phyloP scores from a whole-genome alignment of 1,284 basidiomycete species.

The Hemileia vastatrix region DNA sequence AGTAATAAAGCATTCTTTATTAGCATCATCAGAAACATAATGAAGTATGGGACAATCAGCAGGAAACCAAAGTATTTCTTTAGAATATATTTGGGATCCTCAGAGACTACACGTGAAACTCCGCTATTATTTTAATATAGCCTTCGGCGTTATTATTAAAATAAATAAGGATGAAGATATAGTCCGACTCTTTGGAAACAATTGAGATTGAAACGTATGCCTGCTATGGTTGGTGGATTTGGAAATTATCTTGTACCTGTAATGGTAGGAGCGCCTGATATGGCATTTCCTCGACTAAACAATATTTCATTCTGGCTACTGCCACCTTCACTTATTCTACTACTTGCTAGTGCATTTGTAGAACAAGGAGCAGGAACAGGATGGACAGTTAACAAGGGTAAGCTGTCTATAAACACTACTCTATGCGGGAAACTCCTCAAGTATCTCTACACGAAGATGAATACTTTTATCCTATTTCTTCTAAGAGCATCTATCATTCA shows the following conservation, averaged over 20 bases:
- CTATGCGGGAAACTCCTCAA: too few species aligned
- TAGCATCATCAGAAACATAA: conserved; percentile 21
- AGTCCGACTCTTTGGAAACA: conserved; percentile 26
- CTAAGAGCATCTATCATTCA: conserved; percentile 23
- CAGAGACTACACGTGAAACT: conserved; percentile 25
- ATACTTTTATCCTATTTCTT: too few species aligned
- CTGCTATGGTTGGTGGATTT: conserved; percentile 35
- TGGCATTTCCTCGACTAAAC: conserved; percentile 36
- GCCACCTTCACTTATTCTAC: conserved; percentile 32
- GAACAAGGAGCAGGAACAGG: conserved; percentile 34
- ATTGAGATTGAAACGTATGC: conserved; percentile 26
- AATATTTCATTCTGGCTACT: conserved; percentile 36
- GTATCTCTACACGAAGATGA: too few species aligned
- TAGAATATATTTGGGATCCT: conserved; percentile 23
- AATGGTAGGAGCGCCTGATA: conserved; percentile 40
- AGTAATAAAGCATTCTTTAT: conserved; percentile 28
- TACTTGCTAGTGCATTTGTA: conserved; percentile 31
- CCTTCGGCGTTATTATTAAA: too few species aligned
- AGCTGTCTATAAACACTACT: too few species aligned
- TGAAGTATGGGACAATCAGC: conserved; percentile 25
- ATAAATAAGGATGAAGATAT: conserved; percentile 31
- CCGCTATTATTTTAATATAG: conserved; percentile 28
- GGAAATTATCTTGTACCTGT: conserved; percentile 42
- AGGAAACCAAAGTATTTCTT: conserved; percentile 27
- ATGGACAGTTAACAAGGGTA: too few species aligned